Evolutionary conservation across 768 basidiomycete species (phyloP), one percentile per base, ranked within the genome.

Genomic region (Cyclocybe aegerita): DNA sequence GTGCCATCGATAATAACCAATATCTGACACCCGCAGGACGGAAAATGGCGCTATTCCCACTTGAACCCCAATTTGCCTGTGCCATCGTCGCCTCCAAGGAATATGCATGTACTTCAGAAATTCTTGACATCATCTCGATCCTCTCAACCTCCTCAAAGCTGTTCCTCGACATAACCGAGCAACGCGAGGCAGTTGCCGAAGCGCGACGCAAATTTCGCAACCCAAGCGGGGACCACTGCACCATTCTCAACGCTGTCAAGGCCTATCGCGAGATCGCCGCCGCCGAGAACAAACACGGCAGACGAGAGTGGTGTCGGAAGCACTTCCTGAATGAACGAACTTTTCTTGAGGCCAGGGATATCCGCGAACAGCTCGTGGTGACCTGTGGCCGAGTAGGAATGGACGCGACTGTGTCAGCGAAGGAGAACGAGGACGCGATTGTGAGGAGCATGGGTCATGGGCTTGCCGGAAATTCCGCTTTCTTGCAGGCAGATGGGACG

Each of bases 151-250:
- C 89, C 0, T 87, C 90, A 7, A 86, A 86, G 46, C 78, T 94
- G 23, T 94, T 95, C 71, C 55, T 90, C 48, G 92, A 96, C 65
- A 70, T 82, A 10, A 77, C 78, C 14, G 86, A 92, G 49, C 77
- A 86, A 31, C 85, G 93, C 16, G 90, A 93, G 36, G 74, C 74
- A 7, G 86, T 87, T 4, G 70, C 79, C 1, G 86, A 85, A 44
- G 84, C 84, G 2, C 80, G 92, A 4, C 69, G 74, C 36, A 90
- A 89, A 66, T 98, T 98, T 64, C 74, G 82, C 6, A 90, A 95
- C 68, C 71, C 84, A 0, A 79, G 84, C 31, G 96, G 97, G 4
- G 97, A 99, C 67, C 97, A 99, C 67, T 73, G 95, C 55, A 95
- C 91, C 16, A 78, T 89, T 48, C 78, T 98, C 55, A 95, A 95